Percentiles rank a stretch among this genome's conserved stretches.
These are phyloP conservation scores for Botrytis porri DNA, from an alignment of 2,329 filamentous ascomycete species.

Conservation along the genomic window DNA sequence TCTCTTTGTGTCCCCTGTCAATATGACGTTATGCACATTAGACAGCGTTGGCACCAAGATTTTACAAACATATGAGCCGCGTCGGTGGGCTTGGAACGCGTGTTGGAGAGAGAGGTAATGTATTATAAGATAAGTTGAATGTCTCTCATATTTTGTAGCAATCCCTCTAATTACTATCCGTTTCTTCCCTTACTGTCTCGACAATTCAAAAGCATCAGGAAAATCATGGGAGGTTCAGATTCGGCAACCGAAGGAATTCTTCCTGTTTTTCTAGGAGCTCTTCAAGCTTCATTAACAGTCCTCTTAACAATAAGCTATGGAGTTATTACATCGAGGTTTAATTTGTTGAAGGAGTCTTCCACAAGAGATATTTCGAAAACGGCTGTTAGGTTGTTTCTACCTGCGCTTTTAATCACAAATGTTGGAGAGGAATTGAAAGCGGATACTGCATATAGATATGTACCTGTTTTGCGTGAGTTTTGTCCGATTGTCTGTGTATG, in stretches of 20 bases:
- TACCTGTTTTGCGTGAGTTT: constrained; percentile 36
- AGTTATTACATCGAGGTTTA: constrained; percentile 41
- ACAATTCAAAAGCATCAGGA: not conserved
- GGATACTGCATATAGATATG: constrained; percentile 40
- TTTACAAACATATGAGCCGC: not conserved
- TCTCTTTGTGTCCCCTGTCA: not conserved
- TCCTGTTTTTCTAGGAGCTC: constrained; percentile 44
- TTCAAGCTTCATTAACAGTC: constrained; percentile 48
- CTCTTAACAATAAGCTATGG: constrained; percentile 48
- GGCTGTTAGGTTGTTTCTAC: constrained; percentile 48
- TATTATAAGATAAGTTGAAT: too few species aligned
- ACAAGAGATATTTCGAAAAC: constrained; percentile 46
- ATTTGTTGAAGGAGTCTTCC: constrained; percentile 40
- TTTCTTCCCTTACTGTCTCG: not conserved
- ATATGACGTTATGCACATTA: constrained; percentile 6
- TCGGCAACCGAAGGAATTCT: constrained; percentile 31
- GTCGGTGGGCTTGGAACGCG: not conserved
- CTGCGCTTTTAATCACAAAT: constrained; percentile 46
- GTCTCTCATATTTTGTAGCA: not conserved
- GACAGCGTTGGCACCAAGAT: not conserved
- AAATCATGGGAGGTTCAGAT: not conserved
- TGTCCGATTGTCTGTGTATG: not conserved
- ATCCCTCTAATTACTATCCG: too few species aligned
- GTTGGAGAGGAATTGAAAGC: constrained; percentile 44
- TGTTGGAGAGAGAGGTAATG: not conserved